Percentiles rank a stretch among this genome's conserved stretches.
These are phyloP conservation scores for Fraxinus anomala DNA, from an alignment of 257 asterid genomes.

Conservation along the genomic window DNA sequence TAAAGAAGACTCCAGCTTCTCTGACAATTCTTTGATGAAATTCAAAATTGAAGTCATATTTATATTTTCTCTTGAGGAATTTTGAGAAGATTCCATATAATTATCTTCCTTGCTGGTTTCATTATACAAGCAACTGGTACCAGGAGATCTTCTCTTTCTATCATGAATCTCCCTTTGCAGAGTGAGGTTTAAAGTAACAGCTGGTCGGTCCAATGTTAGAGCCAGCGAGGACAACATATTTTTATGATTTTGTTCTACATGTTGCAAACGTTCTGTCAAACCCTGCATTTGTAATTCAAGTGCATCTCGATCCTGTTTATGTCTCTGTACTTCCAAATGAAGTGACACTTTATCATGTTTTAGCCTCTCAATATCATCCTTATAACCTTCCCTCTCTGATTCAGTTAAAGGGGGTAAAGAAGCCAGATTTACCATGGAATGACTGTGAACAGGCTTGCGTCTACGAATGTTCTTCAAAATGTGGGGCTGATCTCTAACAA, in stretches of 20 bases:
- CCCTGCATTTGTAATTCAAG: slow-evolving; percentile 47
- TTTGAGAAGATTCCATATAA: slow-evolving; percentile 41
- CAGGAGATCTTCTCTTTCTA: slow-evolving; percentile 71
- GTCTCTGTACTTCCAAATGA: slow-evolving; percentile 47
- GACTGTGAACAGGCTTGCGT: slow-evolving; percentile 95
- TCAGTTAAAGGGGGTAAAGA: slow-evolving; percentile 53
- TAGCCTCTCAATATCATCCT: slow-evolving; percentile 63
- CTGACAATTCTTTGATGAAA: slow-evolving; percentile 49
- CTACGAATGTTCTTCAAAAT: slow-evolving; percentile 81
- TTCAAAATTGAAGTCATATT: slow-evolving; percentile 46
- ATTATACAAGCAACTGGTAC: slow-evolving; percentile 44
- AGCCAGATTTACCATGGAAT: slow-evolving; percentile 56
- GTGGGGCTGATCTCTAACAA: slow-evolving; percentile 69
- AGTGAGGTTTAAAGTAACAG: slow-evolving; percentile 38
- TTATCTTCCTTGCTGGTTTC: slow-evolving; percentile 44
- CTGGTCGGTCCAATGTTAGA: slow-evolving; percentile 45
- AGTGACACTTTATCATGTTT: slow-evolving; percentile 59
- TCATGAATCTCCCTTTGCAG: slow-evolving; percentile 46
- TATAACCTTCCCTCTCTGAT: slow-evolving; percentile 64
- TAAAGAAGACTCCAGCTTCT: slow-evolving; percentile 63
- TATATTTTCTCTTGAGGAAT: slow-evolving; percentile 34
- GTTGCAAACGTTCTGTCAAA: slow-evolving; percentile 48
- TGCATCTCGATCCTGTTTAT: slow-evolving; percentile 55
- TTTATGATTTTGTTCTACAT: slow-evolving; percentile 46
- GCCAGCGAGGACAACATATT: slow-evolving; percentile 60